A percentile compares a stretch with the other conserved stretches of the same genome.
phyloP scores from a whole-genome alignment of 352 stramenopile species.

The Pythium aphanidermatum region DNA sequence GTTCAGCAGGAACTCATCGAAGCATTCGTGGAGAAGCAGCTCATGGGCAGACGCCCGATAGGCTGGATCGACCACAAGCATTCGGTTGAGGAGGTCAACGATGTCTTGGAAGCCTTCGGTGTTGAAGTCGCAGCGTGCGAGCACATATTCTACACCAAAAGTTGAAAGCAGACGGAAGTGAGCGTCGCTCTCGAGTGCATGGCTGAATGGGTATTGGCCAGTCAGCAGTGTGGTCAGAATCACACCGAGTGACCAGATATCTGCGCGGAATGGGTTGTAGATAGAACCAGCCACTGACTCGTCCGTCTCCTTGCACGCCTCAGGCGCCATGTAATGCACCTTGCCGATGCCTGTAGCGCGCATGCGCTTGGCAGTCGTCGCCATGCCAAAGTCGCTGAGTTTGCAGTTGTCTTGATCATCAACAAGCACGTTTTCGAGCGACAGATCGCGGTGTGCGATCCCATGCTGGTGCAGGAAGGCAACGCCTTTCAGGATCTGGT shows the following conservation, averaged over 20 bases:
- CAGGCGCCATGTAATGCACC: slow-evolving; percentile 73
- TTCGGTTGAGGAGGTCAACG: slow-evolving; percentile 42
- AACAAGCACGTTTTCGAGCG: slow-evolving; percentile 79
- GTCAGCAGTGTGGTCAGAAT: slow-evolving; percentile 74
- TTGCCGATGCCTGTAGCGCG: slow-evolving; percentile 56
- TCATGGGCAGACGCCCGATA: slow-evolving; percentile 34
- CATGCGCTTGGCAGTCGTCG: slow-evolving; percentile 22
- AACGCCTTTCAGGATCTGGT: slow-evolving; percentile 53
- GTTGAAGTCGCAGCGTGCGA: slow-evolving; percentile 63
- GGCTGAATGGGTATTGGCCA: slow-evolving; percentile 54
- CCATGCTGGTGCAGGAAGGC: slow-evolving; percentile 66
- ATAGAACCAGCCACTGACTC: slow-evolving; percentile 11
- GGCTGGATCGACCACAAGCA: slow-evolving; percentile 46
- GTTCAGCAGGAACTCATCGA: slow-evolving; percentile 16
- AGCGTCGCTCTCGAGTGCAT: slow-evolving; percentile 44
- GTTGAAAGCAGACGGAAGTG: slow-evolving; percentile 51
- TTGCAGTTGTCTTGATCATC: slow-evolving; percentile 59
- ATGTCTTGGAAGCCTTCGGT: slow-evolving; percentile 27
- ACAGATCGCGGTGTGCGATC: slow-evolving; percentile 79
- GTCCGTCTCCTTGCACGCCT: slow-evolving; percentile 35
- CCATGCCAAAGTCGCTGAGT: slow-evolving; percentile 78
- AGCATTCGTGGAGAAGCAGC: slow-evolving; percentile 36
- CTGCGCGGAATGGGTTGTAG: slow-evolving; percentile 61
- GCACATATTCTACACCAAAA: slow-evolving; percentile 55
- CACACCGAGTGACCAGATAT: slow-evolving; percentile 79